phyloP scores from a whole-genome alignment of 805 yeast species.

The Candida xiaguanensis region DNA sequence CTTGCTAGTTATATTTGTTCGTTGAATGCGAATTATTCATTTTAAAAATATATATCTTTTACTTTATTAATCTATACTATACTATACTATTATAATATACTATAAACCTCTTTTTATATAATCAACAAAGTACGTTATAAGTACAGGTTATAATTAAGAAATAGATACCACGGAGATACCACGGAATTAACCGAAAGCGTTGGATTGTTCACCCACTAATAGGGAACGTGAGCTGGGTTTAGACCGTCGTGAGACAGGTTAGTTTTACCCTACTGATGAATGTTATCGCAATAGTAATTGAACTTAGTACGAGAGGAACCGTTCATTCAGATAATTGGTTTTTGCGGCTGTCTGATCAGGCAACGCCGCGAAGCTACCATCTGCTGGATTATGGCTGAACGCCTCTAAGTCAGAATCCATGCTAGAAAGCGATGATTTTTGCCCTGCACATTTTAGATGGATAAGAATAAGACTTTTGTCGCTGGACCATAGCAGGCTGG shows the following conservation, averaged over 20 bases:
- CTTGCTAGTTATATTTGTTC: no score
- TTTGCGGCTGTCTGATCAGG: conserved; percentile 46
- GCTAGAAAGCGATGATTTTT: conserved; percentile 36
- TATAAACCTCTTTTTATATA: no score
- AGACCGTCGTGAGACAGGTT: conserved; percentile 46
- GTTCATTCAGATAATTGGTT: conserved; percentile 46
- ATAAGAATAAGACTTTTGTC: conserved; percentile 39
- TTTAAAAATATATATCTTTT: no score
- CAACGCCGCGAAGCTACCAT: conserved; percentile 48
- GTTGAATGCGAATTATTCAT: no score
- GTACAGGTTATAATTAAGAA: no score
- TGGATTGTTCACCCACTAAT: conserved; percentile 47
- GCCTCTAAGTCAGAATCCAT: conserved; percentile 23
- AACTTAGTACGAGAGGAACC: conserved; percentile 46
- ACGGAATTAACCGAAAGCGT: no score
- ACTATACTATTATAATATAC: no score
- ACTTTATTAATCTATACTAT: no score
- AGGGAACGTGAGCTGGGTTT: conserved; percentile 43
- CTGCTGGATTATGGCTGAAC: conserved; percentile 38
- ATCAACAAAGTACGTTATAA: no score
- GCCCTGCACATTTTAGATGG: conserved; percentile 41
- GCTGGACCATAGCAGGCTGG: conserved; percentile 42
- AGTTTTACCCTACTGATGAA: conserved; percentile 40
- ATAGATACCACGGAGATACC: no score
- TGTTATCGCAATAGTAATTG: conserved; percentile 31